Conservation (phyloP, 192 early-diverging fungal species). For the Entomortierella chlamydospora region DNA sequence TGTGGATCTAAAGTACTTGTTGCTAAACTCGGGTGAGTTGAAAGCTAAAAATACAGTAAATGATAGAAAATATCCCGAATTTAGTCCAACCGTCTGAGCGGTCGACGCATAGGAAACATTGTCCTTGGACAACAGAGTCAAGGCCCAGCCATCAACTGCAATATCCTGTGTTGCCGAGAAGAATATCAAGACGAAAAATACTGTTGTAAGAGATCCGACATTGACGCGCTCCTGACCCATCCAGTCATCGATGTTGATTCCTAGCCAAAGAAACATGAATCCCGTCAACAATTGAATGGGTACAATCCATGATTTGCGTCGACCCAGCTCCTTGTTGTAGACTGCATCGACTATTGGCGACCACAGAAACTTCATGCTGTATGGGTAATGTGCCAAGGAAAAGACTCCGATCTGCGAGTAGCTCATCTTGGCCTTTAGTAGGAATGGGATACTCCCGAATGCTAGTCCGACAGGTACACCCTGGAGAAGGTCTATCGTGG, state of each 20-base stretch:
- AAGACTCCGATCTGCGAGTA: conserved; percentile 94
- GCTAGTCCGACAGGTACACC: conserved; percentile 93
- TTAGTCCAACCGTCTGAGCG: conserved; percentile 97
- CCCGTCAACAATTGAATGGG: conserved; percentile 94
- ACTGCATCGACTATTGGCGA: conserved; percentile 96
- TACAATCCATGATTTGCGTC: conserved; percentile 97
- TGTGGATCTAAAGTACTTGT: conserved; percentile 83
- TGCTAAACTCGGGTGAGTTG: conserved; percentile 94
- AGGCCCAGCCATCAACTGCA: conserved; percentile 91
- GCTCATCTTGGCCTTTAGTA: conserved; percentile 92
- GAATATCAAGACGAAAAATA: conserved; percentile 89
- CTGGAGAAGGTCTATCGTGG: conserved; percentile 79
- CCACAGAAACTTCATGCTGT: conserved; percentile 98
- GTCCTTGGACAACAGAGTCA: conserved; percentile 91
- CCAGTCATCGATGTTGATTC: conserved; percentile 78
- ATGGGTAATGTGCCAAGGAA: conserved; percentile 94
- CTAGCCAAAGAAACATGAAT: conserved; percentile 81
- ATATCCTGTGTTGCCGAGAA: conserved; percentile 96
- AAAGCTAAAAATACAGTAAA: conserved; percentile 98
- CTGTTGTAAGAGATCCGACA: conserved; percentile 74
- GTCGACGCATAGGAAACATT: conserved; percentile 93
- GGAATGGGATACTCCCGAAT: conserved; percentile 92
- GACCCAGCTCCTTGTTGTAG: conserved; percentile 83
- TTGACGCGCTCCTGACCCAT: conserved; percentile 67
- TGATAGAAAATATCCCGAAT: conserved; percentile 93